phyloP scores from a whole-genome alignment of 1,139 yeast genomes.

The Cylindricascospora bacillispora region DNA sequence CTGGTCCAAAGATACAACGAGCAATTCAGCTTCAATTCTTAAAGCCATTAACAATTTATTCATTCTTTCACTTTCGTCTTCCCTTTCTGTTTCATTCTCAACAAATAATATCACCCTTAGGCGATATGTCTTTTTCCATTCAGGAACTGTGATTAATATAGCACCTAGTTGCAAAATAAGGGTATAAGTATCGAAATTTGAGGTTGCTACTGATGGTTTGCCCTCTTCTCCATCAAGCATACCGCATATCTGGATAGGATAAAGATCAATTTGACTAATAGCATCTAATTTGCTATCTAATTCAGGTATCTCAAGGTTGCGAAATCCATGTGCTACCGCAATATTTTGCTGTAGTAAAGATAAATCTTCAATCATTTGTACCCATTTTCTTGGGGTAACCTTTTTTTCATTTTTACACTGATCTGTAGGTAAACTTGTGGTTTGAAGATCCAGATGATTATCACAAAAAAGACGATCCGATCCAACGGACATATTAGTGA shows the following conservation, averaged over 20 bases:
- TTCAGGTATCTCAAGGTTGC: conserved; percentile 43
- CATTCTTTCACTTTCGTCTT: conserved; percentile 55
- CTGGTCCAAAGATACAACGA: conserved; percentile 57
- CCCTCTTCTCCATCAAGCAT: conserved; percentile 53
- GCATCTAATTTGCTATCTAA: conserved; percentile 16
- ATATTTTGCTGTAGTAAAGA: conserved; percentile 88
- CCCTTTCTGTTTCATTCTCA: conserved; percentile 56
- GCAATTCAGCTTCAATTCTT: conserved; percentile 67
- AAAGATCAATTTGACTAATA: conserved; percentile 62
- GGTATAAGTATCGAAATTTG: conserved; percentile 91
- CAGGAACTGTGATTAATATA: conserved; percentile 80
- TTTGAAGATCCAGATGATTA: conserved; percentile 3
- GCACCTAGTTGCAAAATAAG: conserved; percentile 87
- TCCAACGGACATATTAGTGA: conserved; percentile 4
- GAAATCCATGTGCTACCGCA: conserved; percentile 85
- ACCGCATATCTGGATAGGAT: conserved; percentile 95
- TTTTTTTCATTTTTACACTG: conserved; percentile 52
- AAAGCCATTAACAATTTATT: conserved; percentile 52
- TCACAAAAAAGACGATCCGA: too few species aligned
- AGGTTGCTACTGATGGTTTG: conserved; percentile 44
- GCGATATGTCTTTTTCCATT: conserved; percentile 68
- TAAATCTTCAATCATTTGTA: conserved; percentile 79
- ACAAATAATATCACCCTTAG: conserved; percentile 83
- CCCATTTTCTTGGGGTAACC: conserved; percentile 59
- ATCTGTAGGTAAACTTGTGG: conserved; percentile 59